Evolutionary conservation across 1,284 basidiomycete genomes (phyloP).

Genomic region (Ceratobasidium sp.): DNA sequence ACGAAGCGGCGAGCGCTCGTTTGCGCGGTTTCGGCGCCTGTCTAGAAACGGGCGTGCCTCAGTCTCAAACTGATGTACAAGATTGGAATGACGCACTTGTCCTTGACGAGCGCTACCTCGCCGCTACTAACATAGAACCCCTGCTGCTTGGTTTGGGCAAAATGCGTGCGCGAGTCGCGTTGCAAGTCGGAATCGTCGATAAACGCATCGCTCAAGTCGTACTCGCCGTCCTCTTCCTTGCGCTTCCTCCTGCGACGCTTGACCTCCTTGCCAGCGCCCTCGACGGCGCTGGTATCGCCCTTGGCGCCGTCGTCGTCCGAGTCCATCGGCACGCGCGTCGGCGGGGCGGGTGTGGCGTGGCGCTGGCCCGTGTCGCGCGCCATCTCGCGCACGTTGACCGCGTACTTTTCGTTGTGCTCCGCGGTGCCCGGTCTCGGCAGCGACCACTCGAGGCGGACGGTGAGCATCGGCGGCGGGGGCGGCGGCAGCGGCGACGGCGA

Average conservation of each 20-base stretch:
- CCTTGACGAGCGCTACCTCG: constrained; percentile 83
- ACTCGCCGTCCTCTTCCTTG: constrained; percentile 70
- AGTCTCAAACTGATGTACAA: constrained; percentile 7
- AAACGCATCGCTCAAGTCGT: constrained; percentile 92
- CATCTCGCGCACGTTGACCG: constrained; percentile 69
- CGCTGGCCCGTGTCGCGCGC: constrained; percentile 73
- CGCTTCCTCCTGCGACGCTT: constrained; percentile 62
- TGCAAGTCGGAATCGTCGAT: constrained; percentile 97
- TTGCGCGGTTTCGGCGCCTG: constrained; percentile 37
- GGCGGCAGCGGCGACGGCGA: constrained; percentile 44
- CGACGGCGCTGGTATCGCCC: constrained; percentile 53
- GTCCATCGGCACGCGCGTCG: constrained; percentile 54
- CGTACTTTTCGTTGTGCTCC: constrained; percentile 60
- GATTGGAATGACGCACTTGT: constrained; percentile 59
- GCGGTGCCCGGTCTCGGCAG: constrained; percentile 72
- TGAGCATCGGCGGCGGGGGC: constrained; percentile 46
- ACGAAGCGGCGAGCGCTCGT: constrained; percentile 17
- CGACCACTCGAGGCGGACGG: constrained; percentile 65
- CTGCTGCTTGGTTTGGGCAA: constrained; percentile 92
- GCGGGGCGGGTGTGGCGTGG: constrained; percentile 64
- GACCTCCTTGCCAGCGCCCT: constrained; percentile 48
- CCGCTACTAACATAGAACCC: constrained; percentile 94
- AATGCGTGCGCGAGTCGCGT: constrained; percentile 89
- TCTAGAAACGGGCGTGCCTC: not conserved
- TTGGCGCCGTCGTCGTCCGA: constrained; percentile 60